Conservation (phyloP, 2,329 filamentous ascomycete genomes). For the Alternaria postmessia region DNA sequence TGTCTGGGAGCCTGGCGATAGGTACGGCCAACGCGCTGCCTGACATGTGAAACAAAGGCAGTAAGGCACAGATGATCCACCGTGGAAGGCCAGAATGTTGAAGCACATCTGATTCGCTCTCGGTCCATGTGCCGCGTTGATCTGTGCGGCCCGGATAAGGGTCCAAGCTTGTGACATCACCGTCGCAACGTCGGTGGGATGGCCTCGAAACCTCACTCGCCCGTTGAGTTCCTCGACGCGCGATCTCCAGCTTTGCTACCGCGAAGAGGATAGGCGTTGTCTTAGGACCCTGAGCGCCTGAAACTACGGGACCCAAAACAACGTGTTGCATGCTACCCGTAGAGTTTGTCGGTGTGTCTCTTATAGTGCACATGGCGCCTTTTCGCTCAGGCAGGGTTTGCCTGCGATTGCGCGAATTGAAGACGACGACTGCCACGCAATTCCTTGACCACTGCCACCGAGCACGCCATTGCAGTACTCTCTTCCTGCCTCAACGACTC, state of each 20-base stretch:
- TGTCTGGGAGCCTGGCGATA: too few species aligned
- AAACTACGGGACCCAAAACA: slow-evolving; percentile 14
- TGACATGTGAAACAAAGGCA: too few species aligned
- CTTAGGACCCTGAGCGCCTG: slow-evolving; percentile 12
- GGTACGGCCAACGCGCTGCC: too few species aligned
- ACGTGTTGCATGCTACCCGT: slow-evolving; percentile 7
- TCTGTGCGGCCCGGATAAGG: slow-evolving; percentile 5
- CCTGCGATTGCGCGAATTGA: slow-evolving; percentile 7
- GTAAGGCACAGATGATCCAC: too few species aligned
- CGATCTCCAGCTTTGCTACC: slow-evolving; percentile 16
- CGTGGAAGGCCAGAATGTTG: too few species aligned
- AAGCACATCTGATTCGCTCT: too few species aligned
- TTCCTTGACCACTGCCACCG: not conserved
- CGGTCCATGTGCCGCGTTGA: not conserved
- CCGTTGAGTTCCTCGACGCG: not conserved
- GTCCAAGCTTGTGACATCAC: slow-evolving; percentile 16
- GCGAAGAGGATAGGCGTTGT: slow-evolving; percentile 5
- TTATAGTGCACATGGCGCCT: slow-evolving; percentile 11
- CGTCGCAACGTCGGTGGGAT: not conserved
- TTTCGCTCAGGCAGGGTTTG: slow-evolving; percentile 10
- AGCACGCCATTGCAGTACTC: not conserved
- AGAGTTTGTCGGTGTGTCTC: slow-evolving; percentile 5
- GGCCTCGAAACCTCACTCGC: slow-evolving; percentile 9
- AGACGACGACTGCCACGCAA: slow-evolving; percentile 11
- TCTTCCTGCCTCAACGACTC: not conserved